Conservation (phyloP, 495 filamentous ascomycete species). For the Bacidia gigantensis region DNA sequence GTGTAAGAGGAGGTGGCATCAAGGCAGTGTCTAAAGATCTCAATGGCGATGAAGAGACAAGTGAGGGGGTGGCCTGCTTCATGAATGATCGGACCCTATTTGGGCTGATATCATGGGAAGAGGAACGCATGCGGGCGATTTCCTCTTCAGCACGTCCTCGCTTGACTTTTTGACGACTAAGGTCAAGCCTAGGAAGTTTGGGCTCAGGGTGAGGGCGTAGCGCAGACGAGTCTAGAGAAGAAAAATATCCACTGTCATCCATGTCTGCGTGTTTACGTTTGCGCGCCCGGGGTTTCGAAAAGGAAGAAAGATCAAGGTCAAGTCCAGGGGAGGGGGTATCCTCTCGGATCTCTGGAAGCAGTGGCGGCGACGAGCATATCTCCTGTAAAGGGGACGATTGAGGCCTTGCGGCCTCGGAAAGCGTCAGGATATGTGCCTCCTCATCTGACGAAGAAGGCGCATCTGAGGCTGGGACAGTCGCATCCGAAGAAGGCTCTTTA, state of each 20-base stretch:
- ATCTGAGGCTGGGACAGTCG: slow-evolving; percentile 84
- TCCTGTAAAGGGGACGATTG: slow-evolving; percentile 48
- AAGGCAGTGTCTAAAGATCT: slow-evolving; percentile 39
- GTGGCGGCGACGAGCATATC: slow-evolving; percentile 81
- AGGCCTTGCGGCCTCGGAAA: slow-evolving; percentile 24
- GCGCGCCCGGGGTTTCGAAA: slow-evolving; percentile 37
- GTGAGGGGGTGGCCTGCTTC: slow-evolving; percentile 29
- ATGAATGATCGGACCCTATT: slow-evolving; percentile 41
- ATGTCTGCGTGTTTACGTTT: slow-evolving; percentile 65
- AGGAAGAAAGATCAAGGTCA: slow-evolving; percentile 41
- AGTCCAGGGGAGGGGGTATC: slow-evolving; percentile 63
- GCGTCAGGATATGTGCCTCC: slow-evolving; percentile 24
- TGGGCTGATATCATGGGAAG: slow-evolving; percentile 79
- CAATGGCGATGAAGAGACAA: slow-evolving; percentile 49
- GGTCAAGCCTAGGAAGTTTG: slow-evolving; percentile 54
- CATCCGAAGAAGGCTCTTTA: slow-evolving; percentile 74
- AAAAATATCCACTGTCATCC: slow-evolving; percentile 95
- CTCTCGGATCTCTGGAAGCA: slow-evolving; percentile 47
- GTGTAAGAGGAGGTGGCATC: slow-evolving; percentile 72
- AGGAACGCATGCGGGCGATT: slow-evolving; percentile 84
- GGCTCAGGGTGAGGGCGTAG: slow-evolving; percentile 53
- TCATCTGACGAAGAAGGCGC: slow-evolving; percentile 56
- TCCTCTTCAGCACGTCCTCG: slow-evolving; percentile 88
- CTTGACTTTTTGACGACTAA: slow-evolving; percentile 65
- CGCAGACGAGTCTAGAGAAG: slow-evolving; percentile 90